Conservation (phyloP, 208 protist genomes). For the Porcisia deanei region DNA sequence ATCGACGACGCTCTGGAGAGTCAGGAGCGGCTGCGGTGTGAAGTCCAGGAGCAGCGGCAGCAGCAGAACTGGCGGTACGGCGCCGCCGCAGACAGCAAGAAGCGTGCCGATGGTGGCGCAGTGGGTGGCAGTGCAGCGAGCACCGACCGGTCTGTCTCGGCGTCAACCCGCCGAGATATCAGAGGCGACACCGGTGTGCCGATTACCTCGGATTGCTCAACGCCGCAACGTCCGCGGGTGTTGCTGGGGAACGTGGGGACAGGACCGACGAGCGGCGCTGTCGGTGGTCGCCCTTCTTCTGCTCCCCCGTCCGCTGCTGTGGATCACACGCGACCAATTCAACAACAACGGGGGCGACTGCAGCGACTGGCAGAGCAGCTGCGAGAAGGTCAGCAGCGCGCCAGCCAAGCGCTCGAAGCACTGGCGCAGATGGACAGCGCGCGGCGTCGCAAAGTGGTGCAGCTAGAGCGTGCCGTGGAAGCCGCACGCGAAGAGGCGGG, state of each 20-base stretch:
- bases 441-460: slow-evolving; percentile 27
- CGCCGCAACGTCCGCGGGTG: slow-evolving; percentile 21
- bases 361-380: slow-evolving; percentile 34
- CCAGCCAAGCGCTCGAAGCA: slow-evolving; percentile 24
- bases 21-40: slow-evolving; percentile 59
- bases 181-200: neutral
- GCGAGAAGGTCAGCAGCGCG: slow-evolving; percentile 25
- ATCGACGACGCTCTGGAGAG: slow-evolving; percentile 72
- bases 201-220: slow-evolving; percentile 14
- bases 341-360: slow-evolving; percentile 33
- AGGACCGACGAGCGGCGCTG: slow-evolving; percentile 11
- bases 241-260: neutral
- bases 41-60: slow-evolving; percentile 34
- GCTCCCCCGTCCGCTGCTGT: neutral
- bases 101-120: neutral
- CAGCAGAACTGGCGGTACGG: slow-evolving; percentile 20
- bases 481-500: slow-evolving; percentile 19
- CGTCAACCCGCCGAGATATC: neutral
- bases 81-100: neutral
- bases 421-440: slow-evolving; percentile 17
- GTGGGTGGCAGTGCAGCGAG: neutral
- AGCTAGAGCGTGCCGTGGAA: slow-evolving; percentile 26
- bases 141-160: neutral
- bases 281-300: slow-evolving; percentile 17
- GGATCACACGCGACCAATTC: slow-evolving; percentile 14